Conservation (phyloP, 805 yeast species). For the Clavispora carvajalis region DNA sequence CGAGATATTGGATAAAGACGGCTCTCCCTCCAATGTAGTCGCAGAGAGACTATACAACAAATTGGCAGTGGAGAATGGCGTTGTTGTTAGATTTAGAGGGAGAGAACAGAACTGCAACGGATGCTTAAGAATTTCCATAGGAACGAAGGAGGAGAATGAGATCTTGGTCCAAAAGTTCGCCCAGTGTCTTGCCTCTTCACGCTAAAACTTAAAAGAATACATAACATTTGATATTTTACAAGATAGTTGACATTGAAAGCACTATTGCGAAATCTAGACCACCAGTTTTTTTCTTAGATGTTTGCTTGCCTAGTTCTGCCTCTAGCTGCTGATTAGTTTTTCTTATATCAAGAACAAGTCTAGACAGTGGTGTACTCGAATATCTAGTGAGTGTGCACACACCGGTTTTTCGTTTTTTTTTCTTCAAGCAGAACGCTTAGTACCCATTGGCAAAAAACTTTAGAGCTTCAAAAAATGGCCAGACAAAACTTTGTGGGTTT, state of each 20-base stretch:
- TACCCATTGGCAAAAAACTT: not conserved
- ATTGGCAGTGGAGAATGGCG: slow-evolving; percentile 67
- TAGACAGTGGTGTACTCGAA: not conserved
- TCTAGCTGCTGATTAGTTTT: too few relatives aligned
- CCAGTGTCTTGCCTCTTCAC: slow-evolving; percentile 11
- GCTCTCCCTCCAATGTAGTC: slow-evolving; percentile 59
- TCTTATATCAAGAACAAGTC: too few relatives aligned
- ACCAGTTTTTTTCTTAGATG: too few relatives aligned
- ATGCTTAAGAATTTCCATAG: slow-evolving; percentile 80
- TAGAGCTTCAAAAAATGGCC: slow-evolving; percentile 48
- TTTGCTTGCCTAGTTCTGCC: too few relatives aligned
- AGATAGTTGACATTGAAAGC: too few relatives aligned
- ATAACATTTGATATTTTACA: not conserved
- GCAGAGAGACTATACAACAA: slow-evolving; percentile 64
- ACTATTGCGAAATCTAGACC: too few relatives aligned
- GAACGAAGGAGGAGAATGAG: slow-evolving; percentile 72
- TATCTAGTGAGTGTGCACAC: slow-evolving; percentile 3
- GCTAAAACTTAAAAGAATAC: not conserved
- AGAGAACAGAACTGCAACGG: slow-evolving; percentile 86
- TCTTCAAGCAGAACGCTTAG: slow-evolving; percentile 1
- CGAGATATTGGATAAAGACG: slow-evolving; percentile 58
- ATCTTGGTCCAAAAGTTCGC: slow-evolving; percentile 47
- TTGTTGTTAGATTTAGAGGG: slow-evolving; percentile 91
- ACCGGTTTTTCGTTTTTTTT: slow-evolving; percentile 1
- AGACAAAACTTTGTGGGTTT: slow-evolving; percentile 88